Evolutionary conservation across 352 stramenopile genomes (phyloP), one percentile per base, ranked within the genome.

Genomic region (Phytopythium chamaehyphon): DNA sequence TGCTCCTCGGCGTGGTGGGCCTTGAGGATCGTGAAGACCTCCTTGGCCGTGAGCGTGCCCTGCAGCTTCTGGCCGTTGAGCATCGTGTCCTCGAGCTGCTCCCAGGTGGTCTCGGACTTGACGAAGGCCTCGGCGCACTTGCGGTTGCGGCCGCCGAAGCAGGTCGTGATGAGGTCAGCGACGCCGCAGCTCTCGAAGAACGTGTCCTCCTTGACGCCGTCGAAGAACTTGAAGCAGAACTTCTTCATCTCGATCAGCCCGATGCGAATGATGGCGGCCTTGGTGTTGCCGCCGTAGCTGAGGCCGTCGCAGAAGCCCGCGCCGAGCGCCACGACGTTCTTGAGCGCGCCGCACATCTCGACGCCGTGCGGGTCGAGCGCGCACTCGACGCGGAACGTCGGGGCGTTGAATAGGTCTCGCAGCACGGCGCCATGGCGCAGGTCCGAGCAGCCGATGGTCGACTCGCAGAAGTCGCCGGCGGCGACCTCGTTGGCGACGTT

Each of bases 31-130:
- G 67, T 57, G 63, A 93, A 94, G n/a, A 98, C 93, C 67, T 98
- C 93, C 74, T 97, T 92, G 28, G 85, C 76, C 1, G 96, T 97
- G 10, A 94, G 75, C 42, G 95, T 98, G 33, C 96, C 96, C 83
- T 99, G 96, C 43, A 99, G 78, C 78, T 98, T 98, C 75, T 99
- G 96, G 24, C 96, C 96, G 62, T 97, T 94, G n/a, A 99, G 69
- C 58, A 98, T 63, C 42, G 96, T 82, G 38, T 73, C 69, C 81
- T 99, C 96, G 24, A 99, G 90, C 60, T 92, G 68, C 50, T 97
- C 84, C 83, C 91, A 98, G 21, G 70, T 69, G 38, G 74, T 80
- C 55, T 82, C 68, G 42, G 72, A 64, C 31, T 76, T 87, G 36
- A 96, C 88, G 59, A 98, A 99, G 21, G 86, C 88, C 67, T 98